Percentiles rank a stretch among this genome's conserved stretches.
Conservation (phyloP, 2,329 filamentous ascomycete genomes). For the Diplodia mutila region DNA sequence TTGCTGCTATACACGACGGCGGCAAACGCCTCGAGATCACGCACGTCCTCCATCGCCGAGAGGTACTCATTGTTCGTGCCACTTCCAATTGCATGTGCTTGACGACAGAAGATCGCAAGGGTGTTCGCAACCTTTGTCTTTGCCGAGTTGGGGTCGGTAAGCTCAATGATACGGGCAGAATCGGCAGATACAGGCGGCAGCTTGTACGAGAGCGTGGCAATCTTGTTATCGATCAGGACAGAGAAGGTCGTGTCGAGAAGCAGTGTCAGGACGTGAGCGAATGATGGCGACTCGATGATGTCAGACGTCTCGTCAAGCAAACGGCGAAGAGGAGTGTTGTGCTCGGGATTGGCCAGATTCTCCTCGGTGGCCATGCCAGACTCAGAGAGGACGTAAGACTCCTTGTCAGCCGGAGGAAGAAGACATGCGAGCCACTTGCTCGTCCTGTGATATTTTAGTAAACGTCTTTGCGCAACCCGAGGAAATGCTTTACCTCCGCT, state of each 20-base stretch:
- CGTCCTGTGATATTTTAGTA: background rate
- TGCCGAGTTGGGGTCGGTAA: slow-evolving; percentile 53
- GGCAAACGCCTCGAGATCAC: slow-evolving; percentile 79
- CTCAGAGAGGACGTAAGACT: slow-evolving; percentile 81
- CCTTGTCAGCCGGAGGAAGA: slow-evolving; percentile 76
- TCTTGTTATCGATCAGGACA: slow-evolving; percentile 78
- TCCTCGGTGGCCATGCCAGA: slow-evolving; percentile 68
- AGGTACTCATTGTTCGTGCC: slow-evolving; percentile 54
- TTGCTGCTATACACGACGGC: slow-evolving; percentile 88
- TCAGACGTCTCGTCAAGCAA: slow-evolving; percentile 95
- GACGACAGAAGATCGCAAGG: slow-evolving; percentile 84
- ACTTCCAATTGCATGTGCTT: slow-evolving; percentile 87
- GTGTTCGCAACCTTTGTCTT: slow-evolving; percentile 83
- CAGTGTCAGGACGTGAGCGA: slow-evolving; percentile 81
- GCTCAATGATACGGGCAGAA: slow-evolving; percentile 53
- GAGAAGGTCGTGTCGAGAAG: slow-evolving; percentile 88
- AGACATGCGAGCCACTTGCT: slow-evolving; percentile 79
- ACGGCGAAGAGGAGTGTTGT: slow-evolving; percentile 66
- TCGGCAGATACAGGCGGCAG: slow-evolving; percentile 51
- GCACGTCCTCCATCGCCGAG: slow-evolving; percentile 73
- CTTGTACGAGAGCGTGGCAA: slow-evolving; percentile 79
- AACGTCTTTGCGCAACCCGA: background rate
- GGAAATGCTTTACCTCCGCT: slow-evolving; percentile 55
- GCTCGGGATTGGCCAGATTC: slow-evolving; percentile 32
- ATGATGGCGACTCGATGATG: slow-evolving; percentile 90